Base-by-base conservation (phyloP, 176 grass and related monocot species). In the Oryza meridionalis region DNA sequence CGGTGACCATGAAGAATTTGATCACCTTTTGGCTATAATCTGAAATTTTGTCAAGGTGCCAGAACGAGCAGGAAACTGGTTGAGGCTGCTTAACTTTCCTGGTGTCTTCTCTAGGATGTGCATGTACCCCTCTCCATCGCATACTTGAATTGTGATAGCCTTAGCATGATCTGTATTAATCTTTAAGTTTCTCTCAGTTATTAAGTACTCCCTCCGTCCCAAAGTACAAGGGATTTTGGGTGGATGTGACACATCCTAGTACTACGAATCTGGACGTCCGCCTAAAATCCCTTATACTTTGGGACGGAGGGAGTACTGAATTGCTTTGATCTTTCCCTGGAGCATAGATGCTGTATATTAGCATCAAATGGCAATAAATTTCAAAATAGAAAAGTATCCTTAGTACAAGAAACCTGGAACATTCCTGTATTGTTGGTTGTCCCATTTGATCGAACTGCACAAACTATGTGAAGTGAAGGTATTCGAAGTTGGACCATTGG, bases 391-490 rank as follows among this genome's bases (percentile, higher is more conserved):
- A 46, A 74, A 62, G 27, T 40, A 29, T 9, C 2, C 16, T 47
- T n/a, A 46, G 21, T 26, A 70, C 63, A 17, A 42, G 11, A 35
- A 89, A 10, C 64, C 26, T 17, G 45, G 67, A 73, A 77, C 35
- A 73, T 42, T 77, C n/a, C 15, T 82, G 3, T 42, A 29, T 63
- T 5, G 26, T 61, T 76, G 46, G 45, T 49, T 49, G 21, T 80
- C 50, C 72, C 55, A 82, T 82, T 72, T 45, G 55, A 45, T 75
- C 46, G 46, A 47, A 53, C 44, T 42, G 12, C 21, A 85, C 53
- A 72, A 79, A 65, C 42, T 65, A 79, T 76, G 62, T 7, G 11
- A 51, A 59, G n/a, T 69, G 76, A 27, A 16, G 14, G 38, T 84
- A 27, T 79, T 17, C 62, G 63, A 79, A 67, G 4, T 75, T 75